These are phyloP conservation scores for Trypanosoma grayi DNA, from an alignment of 208 protist species.

Conservation along the genomic window DNA sequence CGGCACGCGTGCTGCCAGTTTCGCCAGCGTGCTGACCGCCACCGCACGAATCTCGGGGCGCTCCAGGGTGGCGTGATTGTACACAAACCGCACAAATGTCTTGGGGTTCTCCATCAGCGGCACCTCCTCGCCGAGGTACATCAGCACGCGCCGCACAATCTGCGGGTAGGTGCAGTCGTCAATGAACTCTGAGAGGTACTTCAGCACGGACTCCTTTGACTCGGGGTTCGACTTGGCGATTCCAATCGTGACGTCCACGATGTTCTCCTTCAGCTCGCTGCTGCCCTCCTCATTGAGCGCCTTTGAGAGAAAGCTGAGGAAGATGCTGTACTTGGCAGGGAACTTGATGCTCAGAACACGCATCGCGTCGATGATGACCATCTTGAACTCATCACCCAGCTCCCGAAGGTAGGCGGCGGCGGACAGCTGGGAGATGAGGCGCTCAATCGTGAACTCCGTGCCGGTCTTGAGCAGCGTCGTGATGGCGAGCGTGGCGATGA, in stretches of 20 bases:
- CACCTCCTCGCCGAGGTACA: slow-evolving; percentile 96
- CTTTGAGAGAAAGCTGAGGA: slow-evolving; percentile 92
- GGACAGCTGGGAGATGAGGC: slow-evolving; percentile 96
- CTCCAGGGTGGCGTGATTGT: slow-evolving; percentile 97
- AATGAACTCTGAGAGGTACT: slow-evolving; percentile 98
- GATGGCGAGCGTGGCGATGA: slow-evolving; percentile 97
- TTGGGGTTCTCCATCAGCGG: slow-evolving; percentile 80
- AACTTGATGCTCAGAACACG: slow-evolving; percentile 94
- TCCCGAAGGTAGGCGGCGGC: slow-evolving; percentile 90
- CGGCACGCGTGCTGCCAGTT: slow-evolving; percentile 93
- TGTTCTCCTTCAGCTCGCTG: slow-evolving; percentile 93
- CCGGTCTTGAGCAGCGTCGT: slow-evolving; percentile 98
- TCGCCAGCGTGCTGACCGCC: slow-evolving; percentile 96
- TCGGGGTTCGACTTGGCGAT: slow-evolving; percentile 91
- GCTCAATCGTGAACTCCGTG: slow-evolving; percentile 94
- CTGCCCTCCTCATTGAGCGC: slow-evolving; percentile 87
- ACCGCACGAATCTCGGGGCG: slow-evolving; percentile 91
- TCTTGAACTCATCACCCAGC: slow-evolving; percentile 97
- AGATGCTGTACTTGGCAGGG: slow-evolving; percentile 84
- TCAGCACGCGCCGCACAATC: slow-evolving; percentile 95
- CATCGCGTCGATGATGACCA: slow-evolving; percentile 97
- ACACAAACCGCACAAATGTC: slow-evolving; percentile 95
- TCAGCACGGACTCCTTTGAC: slow-evolving; percentile 90
- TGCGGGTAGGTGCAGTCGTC: slow-evolving; percentile 98
- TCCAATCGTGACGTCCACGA: slow-evolving; percentile 95